A percentile compares a stretch with the other conserved stretches of the same genome.
Evolutionary conservation across 129 eudicot species (phyloP).

Genomic region (Flaveria ramosissima): DNA sequence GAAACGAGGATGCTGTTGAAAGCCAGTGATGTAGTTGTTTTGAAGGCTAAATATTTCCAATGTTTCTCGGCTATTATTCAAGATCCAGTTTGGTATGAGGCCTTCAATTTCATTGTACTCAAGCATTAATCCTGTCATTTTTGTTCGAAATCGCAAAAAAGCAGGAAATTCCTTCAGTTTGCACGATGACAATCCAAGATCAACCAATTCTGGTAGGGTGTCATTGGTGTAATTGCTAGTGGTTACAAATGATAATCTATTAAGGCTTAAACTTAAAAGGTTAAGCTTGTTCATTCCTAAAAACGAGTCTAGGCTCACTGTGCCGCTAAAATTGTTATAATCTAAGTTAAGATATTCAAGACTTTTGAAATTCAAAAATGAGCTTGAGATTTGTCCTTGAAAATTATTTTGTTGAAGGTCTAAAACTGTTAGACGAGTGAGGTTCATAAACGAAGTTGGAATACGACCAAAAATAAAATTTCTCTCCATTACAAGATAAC

Average conservation of each 20-base stretch:
- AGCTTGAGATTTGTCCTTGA: constrained; percentile 26
- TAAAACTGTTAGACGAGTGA: too few relatives aligned
- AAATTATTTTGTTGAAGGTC: background rate
- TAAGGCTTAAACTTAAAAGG: background rate
- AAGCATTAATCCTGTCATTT: background rate
- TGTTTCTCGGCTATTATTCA: too few relatives aligned
- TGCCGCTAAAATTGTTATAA: background rate
- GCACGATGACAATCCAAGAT: background rate
- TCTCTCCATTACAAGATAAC: too few relatives aligned
- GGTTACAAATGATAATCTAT: background rate
- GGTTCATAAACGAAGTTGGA: too few relatives aligned
- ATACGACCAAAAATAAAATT: too few relatives aligned
- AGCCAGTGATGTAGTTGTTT: too few relatives aligned
- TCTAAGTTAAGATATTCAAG: background rate
- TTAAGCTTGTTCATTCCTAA: constrained; percentile 1
- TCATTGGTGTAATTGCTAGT: constrained; percentile 18
- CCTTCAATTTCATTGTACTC: background rate
- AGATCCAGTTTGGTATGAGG: too few relatives aligned
- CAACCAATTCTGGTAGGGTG: constrained; percentile 6
- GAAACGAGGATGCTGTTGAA: too few relatives aligned
- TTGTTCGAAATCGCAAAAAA: background rate
- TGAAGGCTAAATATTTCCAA: too few relatives aligned
- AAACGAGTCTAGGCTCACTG: background rate
- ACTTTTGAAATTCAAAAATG: constrained; percentile 14
- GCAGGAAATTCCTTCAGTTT: constrained; percentile 24